Evolutionary conservation across 2,329 filamentous ascomycete genomes (phyloP), one percentile per base, ranked within the genome.

Genomic region (Nemania serpens): DNA sequence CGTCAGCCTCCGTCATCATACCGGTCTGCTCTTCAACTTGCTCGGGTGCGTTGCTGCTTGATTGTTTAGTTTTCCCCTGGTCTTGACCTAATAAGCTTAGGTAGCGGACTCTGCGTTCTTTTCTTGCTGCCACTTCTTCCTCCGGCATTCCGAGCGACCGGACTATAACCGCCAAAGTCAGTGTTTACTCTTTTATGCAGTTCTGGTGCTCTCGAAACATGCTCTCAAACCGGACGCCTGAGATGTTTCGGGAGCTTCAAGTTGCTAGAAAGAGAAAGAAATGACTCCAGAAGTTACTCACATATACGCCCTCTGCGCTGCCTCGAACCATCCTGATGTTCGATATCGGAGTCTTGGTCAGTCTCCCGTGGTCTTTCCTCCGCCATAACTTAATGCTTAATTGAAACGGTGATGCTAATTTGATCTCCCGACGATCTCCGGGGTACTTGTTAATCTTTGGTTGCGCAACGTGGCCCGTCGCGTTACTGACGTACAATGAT

Each of bases 61-160:
- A 12, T 43, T 61, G 20, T 34, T 47, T 59, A n/a, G 42, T 45
- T 18, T 59, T 25, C 18, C 39, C 37, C n/a, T 20, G 45, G 9
- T 49, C 22, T 5, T 61, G 33, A 22, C 52, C 51, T 37, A 42
- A 48, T 58, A 22, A 15, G 9, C 45, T 22, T 17, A 41, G 56
- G 25, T 66, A 68, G 17, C 58, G 64, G 42, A 15, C 42, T 51
- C 62, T 66, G 7, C 68, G 66, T 48, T 62, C 46, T 52, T 62
- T 43, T 46, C 69, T 67, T 10, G 61, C 55, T 11, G 48, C 62
- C 33, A 53, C 58, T 59, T 72, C 70, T 7, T 65, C 63, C 2
- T 70, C 65, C 9, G 69, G 41, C 66, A 72, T 70, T 33, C 55
- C 55, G 15, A 61, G 59, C 37, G 63, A 63, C 45, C 66, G 62